phyloP scores from a whole-genome alignment of 2,329 filamentous ascomycete species.

The Gaeumannomyces tritici region DNA sequence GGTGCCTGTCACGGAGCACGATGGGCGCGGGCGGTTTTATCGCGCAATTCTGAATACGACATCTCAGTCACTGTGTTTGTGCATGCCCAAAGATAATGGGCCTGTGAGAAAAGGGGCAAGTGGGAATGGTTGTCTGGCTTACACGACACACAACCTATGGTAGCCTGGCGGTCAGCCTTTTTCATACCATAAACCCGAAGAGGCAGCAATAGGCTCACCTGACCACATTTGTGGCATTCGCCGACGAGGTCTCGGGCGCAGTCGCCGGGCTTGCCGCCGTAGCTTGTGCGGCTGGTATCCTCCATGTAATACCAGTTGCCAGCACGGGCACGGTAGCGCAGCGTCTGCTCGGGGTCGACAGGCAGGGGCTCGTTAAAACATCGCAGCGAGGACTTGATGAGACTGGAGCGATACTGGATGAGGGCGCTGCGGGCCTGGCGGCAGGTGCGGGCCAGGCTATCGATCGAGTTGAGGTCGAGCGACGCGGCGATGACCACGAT shows the following conservation, averaged over 20 bases:
- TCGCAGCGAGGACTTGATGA: conserved; percentile 66
- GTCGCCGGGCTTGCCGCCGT: conserved; percentile 58
- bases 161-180: background rate
- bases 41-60: conserved; percentile 65
- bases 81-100: too few relatives aligned
- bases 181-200: too few relatives aligned
- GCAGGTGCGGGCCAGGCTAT: conserved; percentile 74
- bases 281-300: conserved; percentile 32
- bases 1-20: conserved; percentile 64
- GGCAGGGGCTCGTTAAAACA: conserved; percentile 62
- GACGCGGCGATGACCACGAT: conserved; percentile 63
- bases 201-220: background rate
- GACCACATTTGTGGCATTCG: conserved; percentile 67
- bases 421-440: conserved; percentile 70
- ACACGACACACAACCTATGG: background rate
- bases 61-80: background rate
- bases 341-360: conserved; percentile 43
- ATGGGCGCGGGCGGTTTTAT: conserved; percentile 67
- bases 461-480: conserved; percentile 80
- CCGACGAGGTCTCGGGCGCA: conserved; percentile 85
- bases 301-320: conserved; percentile 52
- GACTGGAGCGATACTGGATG: conserved; percentile 64
- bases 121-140: background rate
- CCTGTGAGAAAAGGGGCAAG: too few relatives aligned
- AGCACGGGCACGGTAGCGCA: conserved; percentile 48